These are phyloP conservation scores for Bonia amplexicaulis DNA, from an alignment of 176 grass and related monocot species.

Conservation along the genomic window DNA sequence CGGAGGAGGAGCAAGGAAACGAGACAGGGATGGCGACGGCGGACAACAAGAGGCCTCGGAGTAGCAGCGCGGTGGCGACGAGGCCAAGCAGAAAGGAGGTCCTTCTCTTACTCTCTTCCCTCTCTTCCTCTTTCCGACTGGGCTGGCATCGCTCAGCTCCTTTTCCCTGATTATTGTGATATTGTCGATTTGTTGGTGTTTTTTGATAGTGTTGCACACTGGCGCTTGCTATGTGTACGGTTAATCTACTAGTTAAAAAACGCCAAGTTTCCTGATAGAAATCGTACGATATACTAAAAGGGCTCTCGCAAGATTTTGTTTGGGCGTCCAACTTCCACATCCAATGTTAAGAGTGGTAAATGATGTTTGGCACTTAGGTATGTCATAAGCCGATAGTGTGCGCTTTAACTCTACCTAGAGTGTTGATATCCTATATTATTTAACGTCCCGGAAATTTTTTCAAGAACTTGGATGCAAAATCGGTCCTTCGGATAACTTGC, in stretches of 20 bases:
- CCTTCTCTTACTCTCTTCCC: neutral
- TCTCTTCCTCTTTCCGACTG: neutral
- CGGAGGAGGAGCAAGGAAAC: neutral
- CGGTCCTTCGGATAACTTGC: neutral
- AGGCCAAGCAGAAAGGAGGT: slow-evolving; percentile 34
- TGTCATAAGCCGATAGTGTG: neutral
- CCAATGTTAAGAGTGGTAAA: neutral
- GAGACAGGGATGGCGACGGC: neutral
- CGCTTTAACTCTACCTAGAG: neutral
- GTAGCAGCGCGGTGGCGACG: neutral
- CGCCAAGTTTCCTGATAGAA: neutral
- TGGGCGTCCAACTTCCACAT: neutral
- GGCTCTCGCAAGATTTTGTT: neutral
- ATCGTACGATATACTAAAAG: neutral
- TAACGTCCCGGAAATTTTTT: neutral
- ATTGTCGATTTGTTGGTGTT: neutral
- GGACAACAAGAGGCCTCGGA: slow-evolving; percentile 6
- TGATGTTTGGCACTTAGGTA: neutral
- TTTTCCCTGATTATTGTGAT: neutral
- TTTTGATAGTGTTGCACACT: neutral
- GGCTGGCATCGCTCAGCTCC: neutral
- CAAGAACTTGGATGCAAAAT: neutral
- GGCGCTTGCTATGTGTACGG: neutral
- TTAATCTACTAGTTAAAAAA: neutral
- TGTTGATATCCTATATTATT: neutral